Evolutionary conservation across 352 stramenopile species (phyloP).

Genomic region (Phytopythium oedochilum): DNA sequence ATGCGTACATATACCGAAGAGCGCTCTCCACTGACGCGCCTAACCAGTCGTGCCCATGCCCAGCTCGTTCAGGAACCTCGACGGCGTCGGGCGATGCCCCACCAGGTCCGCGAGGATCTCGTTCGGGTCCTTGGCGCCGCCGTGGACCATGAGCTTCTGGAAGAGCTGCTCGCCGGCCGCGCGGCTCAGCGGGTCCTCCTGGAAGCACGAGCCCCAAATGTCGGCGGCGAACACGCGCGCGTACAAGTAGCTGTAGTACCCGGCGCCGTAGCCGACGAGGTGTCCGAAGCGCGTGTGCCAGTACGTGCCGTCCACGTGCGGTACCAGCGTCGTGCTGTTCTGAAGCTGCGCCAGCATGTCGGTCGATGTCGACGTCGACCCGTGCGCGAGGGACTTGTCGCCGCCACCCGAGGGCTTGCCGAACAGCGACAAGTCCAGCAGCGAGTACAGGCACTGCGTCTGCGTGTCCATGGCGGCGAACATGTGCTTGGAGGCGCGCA

Average conservation of each 20-base stretch:
- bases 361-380: constrained; percentile 38
- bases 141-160: constrained; percentile 75
- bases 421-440: constrained; percentile 75
- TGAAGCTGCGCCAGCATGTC: constrained; percentile 61
- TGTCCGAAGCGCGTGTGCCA: constrained; percentile 89
- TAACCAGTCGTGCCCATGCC: constrained; percentile 29
- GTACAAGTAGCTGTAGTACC: constrained; percentile 92
- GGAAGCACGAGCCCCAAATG: constrained; percentile 83
- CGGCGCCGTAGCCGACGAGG: constrained; percentile 86
- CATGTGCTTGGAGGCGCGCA: constrained; percentile 81
- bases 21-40: neutral
- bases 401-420: constrained; percentile 18
- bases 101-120: constrained; percentile 75
- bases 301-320: constrained; percentile 69
- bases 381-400: constrained; percentile 31
- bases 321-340: constrained; percentile 66
- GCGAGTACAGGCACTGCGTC: constrained; percentile 81
- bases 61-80: constrained; percentile 71
- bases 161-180: constrained; percentile 57
- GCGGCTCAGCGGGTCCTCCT: constrained; percentile 44
- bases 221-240: constrained; percentile 86
- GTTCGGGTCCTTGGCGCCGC: constrained; percentile 86
- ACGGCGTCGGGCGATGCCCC: constrained; percentile 44
- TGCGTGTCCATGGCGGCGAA: constrained; percentile 89
- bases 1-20: neutral